Evolutionary conservation across 495 filamentous ascomycete species (phyloP).

Genomic region (Lichenothelia convexa): DNA sequence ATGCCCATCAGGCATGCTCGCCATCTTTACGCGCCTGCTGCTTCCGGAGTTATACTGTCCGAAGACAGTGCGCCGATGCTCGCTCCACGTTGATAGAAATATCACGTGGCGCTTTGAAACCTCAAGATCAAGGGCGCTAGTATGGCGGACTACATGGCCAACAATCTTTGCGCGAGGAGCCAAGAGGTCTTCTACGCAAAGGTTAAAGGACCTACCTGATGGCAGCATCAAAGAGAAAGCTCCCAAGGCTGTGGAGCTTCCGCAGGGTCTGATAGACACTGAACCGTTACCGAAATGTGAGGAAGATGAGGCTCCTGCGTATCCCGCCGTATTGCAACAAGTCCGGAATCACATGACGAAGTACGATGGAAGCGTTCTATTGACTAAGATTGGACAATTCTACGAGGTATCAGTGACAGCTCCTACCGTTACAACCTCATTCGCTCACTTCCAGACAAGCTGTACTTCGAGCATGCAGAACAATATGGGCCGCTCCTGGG

Average conservation of each 20-base stretch:
- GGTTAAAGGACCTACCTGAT: slow-evolving; percentile 44
- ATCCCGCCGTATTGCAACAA: slow-evolving; percentile 77
- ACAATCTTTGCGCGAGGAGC: slow-evolving; percentile 17
- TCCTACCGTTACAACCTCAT: not conserved
- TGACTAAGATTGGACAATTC: slow-evolving; percentile 85
- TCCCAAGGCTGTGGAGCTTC: too few relatives aligned
- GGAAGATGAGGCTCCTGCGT: slow-evolving; percentile 39
- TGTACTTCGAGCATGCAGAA: slow-evolving; percentile 89
- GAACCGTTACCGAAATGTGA: slow-evolving; percentile 15
- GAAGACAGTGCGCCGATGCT: not conserved
- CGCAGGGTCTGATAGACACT: slow-evolving; percentile 34
- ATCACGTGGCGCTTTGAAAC: not conserved
- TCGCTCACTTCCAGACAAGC: slow-evolving; percentile 20
- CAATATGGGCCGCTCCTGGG: slow-evolving; percentile 72
- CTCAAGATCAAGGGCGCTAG: not conserved
- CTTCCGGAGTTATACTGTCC: not conserved
- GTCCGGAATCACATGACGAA: slow-evolving; percentile 79
- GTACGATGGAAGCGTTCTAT: slow-evolving; percentile 70
- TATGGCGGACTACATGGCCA: not conserved
- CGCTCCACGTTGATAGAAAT: not conserved
- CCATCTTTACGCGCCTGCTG: not conserved
- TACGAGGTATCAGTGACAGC: slow-evolving; percentile 44
- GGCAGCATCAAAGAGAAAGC: too few relatives aligned
- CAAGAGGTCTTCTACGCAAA: slow-evolving; percentile 37
- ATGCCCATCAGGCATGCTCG: not conserved